These are phyloP conservation scores for Heterobasidion parviporum DNA, from an alignment of 1,284 basidiomycete genomes.

Conservation along the genomic window DNA sequence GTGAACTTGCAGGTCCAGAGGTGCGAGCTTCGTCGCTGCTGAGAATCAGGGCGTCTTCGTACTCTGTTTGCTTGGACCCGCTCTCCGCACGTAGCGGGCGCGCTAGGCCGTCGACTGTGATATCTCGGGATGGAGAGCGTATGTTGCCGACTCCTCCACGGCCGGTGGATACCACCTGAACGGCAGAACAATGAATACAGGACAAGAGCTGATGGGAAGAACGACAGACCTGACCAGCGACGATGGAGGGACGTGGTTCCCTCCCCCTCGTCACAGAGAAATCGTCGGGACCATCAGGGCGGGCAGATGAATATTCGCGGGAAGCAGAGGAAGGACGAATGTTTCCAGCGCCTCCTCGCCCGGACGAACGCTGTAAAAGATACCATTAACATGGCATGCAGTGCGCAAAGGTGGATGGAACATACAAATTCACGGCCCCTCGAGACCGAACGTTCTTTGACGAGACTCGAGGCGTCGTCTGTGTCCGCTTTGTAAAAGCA, in stretches of 20 bases:
- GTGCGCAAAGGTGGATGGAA: not conserved
- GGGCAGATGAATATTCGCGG: not conserved
- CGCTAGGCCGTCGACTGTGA: not conserved
- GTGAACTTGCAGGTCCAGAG: not conserved
- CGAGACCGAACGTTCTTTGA: conserved; percentile 1
- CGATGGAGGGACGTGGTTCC: not conserved
- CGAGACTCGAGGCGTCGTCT: not conserved
- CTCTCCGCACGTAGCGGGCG: not conserved
- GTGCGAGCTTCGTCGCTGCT: not conserved
- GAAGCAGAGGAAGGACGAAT: conserved; percentile 1
- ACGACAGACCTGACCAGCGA: not conserved
- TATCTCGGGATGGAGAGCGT: not conserved
- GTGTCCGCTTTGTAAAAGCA: not conserved
- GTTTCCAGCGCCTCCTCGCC: conserved; percentile 1
- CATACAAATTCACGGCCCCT: conserved; percentile 1
- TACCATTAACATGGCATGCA: not conserved
- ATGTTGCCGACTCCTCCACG: conserved; percentile 2
- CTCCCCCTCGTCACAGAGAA: not conserved
- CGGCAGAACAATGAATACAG: not conserved
- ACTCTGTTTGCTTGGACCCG: not conserved
- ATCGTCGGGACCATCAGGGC: conserved; percentile 1
- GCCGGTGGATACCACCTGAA: not conserved
- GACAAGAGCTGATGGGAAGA: too few species aligned
- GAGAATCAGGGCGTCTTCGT: not conserved
- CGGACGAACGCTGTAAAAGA: not conserved